Evolutionary conservation across 2,329 filamentous ascomycete species (phyloP).

Genomic region (Aspergillus bombycis): DNA sequence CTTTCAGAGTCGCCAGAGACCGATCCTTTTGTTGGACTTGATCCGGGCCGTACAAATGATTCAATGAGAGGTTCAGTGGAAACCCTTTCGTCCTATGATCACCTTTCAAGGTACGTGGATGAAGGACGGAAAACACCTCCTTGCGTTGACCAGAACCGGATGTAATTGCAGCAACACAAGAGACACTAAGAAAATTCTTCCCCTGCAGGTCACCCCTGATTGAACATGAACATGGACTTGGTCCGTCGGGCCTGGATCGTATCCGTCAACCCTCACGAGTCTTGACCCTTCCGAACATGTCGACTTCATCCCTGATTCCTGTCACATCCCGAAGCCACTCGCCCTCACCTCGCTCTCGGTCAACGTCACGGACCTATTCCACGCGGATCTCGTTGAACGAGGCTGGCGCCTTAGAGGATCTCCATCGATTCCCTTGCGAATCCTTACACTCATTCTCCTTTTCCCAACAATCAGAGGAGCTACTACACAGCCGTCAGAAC

Average conservation of each 20-base stretch:
- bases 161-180: constrained; percentile 11
- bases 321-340: constrained; percentile 65
- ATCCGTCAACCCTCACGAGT: constrained; percentile 79
- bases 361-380: constrained; percentile 57
- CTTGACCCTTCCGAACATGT: constrained; percentile 66
- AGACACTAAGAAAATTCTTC: constrained; percentile 21
- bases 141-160: constrained; percentile 19
- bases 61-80: constrained; percentile 77
- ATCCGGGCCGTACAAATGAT: constrained; percentile 57
- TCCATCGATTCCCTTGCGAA: constrained; percentile 90
- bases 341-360: constrained; percentile 70
- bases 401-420: constrained; percentile 79
- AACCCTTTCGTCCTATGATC: constrained; percentile 67
- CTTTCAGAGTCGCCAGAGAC: constrained; percentile 41
- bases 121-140: constrained; percentile 16
- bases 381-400: constrained; percentile 61
- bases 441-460: constrained; percentile 98
- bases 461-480: constrained; percentile 90
- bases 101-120: constrained; percentile 70
- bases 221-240: constrained; percentile 86
- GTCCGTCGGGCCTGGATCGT: constrained; percentile 82
- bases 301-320: constrained; percentile 64
- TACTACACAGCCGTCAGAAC: constrained; percentile 88
- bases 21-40: constrained; percentile 48
- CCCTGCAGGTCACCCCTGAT: constrained; percentile 73